These are phyloP conservation scores for Aspergillus sp. DNA, from an alignment of 2,329 filamentous ascomycete genomes.

Conservation along the genomic window DNA sequence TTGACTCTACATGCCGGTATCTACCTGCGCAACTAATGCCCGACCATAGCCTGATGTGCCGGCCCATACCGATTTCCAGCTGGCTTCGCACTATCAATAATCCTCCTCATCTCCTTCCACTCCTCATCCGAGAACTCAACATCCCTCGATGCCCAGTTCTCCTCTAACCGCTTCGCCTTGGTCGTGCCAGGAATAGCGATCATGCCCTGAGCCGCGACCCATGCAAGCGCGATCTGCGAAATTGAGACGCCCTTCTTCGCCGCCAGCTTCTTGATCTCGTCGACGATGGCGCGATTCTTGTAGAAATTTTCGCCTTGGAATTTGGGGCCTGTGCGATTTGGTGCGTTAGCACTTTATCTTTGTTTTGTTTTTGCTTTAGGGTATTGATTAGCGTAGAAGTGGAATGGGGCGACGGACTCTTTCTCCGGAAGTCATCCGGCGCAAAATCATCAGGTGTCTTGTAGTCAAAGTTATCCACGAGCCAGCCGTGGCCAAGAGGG, in stretches of 20 bases:
- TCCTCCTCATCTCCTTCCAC: constrained; percentile 38
- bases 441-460: constrained; percentile 50
- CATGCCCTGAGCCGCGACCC: constrained; percentile 43
- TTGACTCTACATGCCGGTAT: too few relatives aligned
- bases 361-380: not conserved
- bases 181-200: constrained; percentile 51
- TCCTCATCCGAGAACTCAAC: constrained; percentile 41
- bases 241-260: constrained; percentile 33
- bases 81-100: constrained; percentile 41
- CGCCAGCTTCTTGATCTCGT: constrained; percentile 44
- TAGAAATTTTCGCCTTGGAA: constrained; percentile 49
- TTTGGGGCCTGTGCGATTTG: constrained; percentile 22
- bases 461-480: constrained; percentile 46
- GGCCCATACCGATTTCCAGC: constrained; percentile 37
- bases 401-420: constrained; percentile 23
- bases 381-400: not conserved
- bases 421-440: constrained; percentile 42
- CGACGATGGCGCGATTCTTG: constrained; percentile 44
- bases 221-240: constrained; percentile 41
- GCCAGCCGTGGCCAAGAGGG: constrained; percentile 50
- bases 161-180: constrained; percentile 39
- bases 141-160: constrained; percentile 42
- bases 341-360: not conserved
- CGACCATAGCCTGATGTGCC: constrained; percentile 25
- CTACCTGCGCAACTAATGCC: constrained; percentile 16